A percentile compares a stretch with the other conserved stretches of the same genome.
Conservation (phyloP, 2,329 filamentous ascomycete species). For the Pezicula neosporulosa region DNA sequence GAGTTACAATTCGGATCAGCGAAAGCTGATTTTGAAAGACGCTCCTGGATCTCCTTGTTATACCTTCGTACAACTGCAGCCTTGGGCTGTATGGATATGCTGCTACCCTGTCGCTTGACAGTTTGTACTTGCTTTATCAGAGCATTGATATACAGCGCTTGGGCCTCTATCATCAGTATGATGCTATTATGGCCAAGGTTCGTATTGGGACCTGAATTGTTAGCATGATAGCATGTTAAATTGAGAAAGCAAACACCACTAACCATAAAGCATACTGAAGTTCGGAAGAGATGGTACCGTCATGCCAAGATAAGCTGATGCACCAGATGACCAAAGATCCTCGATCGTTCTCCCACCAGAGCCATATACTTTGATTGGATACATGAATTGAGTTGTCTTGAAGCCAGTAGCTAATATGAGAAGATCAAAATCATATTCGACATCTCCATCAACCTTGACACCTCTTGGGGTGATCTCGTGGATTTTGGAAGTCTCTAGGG, state of each 20-base stretch:
- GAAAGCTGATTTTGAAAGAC: slow-evolving; percentile 42
- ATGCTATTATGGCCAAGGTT: slow-evolving; percentile 48
- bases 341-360: slow-evolving; percentile 36
- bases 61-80: slow-evolving; percentile 34
- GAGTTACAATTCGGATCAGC: slow-evolving; percentile 49
- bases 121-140: slow-evolving; percentile 45
- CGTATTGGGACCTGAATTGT: slow-evolving; percentile 40
- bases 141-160: slow-evolving; percentile 49
- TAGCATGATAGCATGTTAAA: neutral
- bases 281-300: slow-evolving; percentile 49
- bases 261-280: slow-evolving; percentile 53
- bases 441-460: slow-evolving; percentile 39
- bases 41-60: slow-evolving; percentile 42
- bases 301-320: slow-evolving; percentile 47
- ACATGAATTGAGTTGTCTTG: slow-evolving; percentile 54
- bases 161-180: slow-evolving; percentile 60
- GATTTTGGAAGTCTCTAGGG: slow-evolving; percentile 47
- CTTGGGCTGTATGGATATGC: slow-evolving; percentile 43
- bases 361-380: slow-evolving; percentile 51
- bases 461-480: slow-evolving; percentile 40
- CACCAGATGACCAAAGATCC: slow-evolving; percentile 51
- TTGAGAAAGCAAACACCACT: slow-evolving; percentile 31
- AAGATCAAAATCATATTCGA: slow-evolving; percentile 47
- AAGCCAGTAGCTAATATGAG: slow-evolving; percentile 58
- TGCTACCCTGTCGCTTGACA: slow-evolving; percentile 35